phyloP scores from a whole-genome alignment of 179 eudicot genomes.

The Patellifolia procumbens region DNA sequence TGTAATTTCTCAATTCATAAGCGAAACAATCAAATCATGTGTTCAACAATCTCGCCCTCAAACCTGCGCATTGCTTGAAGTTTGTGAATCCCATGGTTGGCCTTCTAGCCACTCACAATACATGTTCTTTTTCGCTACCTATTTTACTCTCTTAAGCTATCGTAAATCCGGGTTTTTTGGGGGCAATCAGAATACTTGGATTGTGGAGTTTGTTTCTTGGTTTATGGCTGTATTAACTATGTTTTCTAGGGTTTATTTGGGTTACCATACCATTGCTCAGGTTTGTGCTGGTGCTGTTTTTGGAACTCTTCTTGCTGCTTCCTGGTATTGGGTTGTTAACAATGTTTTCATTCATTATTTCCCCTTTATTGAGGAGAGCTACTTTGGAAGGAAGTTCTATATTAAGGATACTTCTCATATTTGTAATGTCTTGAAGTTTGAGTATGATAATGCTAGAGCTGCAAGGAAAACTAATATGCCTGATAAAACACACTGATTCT shows the following conservation, averaged over 20 bases:
- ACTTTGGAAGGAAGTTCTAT: conserved; percentile 65
- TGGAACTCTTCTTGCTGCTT: conserved; percentile 56
- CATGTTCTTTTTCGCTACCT: conserved; percentile 81
- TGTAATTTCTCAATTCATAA: conserved; percentile 65
- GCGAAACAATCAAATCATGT: conserved; percentile 64
- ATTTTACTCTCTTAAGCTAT: conserved; percentile 55
- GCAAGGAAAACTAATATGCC: conserved; percentile 57
- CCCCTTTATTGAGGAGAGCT: conserved; percentile 75
- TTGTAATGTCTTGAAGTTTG: conserved; percentile 76
- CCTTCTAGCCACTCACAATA: conserved; percentile 88
- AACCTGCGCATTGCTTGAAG: conserved; percentile 70
- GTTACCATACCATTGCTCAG: conserved; percentile 79
- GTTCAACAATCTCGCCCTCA: conserved; percentile 76
- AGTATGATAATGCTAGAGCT: conserved; percentile 86
- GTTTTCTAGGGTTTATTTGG: conserved; percentile 87
- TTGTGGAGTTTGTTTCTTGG: conserved; percentile 57
- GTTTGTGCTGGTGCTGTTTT: conserved; percentile 79
- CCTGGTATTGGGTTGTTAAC: conserved; percentile 77
- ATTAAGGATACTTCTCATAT: conserved; percentile 91
- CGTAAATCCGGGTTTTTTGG: conserved; percentile 43
- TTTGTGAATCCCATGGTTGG: conserved; percentile 93
- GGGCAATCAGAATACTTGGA: conserved; percentile 38
- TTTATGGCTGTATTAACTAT: conserved; percentile 64
- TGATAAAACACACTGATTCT: conserved; percentile 46
- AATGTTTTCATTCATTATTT: conserved; percentile 39